These are phyloP conservation scores for Umbelopsis sp. DNA, from an alignment of 371 early-diverging fungal species.

Conservation along the genomic window DNA sequence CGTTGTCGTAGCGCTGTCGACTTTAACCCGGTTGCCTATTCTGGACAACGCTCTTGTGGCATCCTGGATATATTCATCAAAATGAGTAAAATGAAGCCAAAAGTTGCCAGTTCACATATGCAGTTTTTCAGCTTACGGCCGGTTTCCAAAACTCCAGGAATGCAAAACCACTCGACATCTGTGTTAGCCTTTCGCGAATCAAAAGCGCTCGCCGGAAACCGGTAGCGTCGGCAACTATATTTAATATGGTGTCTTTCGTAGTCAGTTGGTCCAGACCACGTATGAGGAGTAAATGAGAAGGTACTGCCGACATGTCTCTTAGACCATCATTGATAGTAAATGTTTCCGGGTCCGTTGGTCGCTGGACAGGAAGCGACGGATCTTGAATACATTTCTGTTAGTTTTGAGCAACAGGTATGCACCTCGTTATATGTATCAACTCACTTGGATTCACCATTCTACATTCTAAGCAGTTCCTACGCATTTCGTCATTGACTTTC, in stretches of 20 bases:
- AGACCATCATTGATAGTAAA: constrained; percentile 57
- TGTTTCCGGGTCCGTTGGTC: constrained; percentile 39
- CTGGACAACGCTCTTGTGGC: constrained; percentile 35
- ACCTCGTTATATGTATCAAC: not conserved
- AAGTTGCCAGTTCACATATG: not conserved
- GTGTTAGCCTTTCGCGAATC: constrained; percentile 58
- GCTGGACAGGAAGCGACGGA: constrained; percentile 1
- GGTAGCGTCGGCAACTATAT: constrained; percentile 29
- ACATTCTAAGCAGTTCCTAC: constrained; percentile 47
- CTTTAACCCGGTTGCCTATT: constrained; percentile 29
- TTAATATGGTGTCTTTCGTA: constrained; percentile 54
- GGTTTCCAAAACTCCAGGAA: constrained; percentile 55
- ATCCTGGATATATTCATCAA: constrained; percentile 22
- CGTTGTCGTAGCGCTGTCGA: constrained; percentile 43
- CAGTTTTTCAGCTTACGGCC: constrained; percentile 25
- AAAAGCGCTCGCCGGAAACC: constrained; percentile 42
- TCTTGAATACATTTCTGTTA: constrained; percentile 4
- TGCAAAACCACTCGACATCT: constrained; percentile 60
- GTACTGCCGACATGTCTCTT: constrained; percentile 43
- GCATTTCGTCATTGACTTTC: constrained; percentile 39
- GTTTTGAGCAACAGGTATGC: not conserved
- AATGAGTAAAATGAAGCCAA: not conserved
- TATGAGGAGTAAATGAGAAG: constrained; percentile 46
- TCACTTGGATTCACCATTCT: constrained; percentile 36
- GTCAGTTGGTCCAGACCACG: constrained; percentile 58